phyloP scores from a whole-genome alignment of 306 rosid genomes.

The Prunus salicina region DNA sequence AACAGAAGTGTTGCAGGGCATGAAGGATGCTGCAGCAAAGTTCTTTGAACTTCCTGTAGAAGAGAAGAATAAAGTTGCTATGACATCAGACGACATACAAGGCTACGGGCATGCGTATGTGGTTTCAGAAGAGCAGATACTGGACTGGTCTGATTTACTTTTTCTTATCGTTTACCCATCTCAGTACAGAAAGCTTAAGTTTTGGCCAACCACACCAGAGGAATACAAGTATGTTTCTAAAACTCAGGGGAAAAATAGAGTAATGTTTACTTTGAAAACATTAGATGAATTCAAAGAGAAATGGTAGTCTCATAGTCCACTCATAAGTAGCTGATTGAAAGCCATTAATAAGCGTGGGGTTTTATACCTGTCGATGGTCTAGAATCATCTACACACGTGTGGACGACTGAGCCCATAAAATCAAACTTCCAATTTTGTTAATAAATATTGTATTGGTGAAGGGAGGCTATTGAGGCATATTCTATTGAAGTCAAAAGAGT shows the following conservation, averaged over 20 bases:
- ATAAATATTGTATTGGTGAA: neutral
- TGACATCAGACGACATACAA: slow-evolving; percentile 22
- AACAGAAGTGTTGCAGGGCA: slow-evolving; percentile 7
- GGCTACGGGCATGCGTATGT: slow-evolving; percentile 30
- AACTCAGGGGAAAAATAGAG: neutral
- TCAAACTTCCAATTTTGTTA: too few species aligned
- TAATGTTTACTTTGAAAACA: neutral
- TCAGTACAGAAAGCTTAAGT: slow-evolving; percentile 14
- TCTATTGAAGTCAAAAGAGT: slow-evolving; percentile 29
- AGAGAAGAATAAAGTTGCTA: slow-evolving; percentile 28
- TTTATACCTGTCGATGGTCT: too few species aligned
- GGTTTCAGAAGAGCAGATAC: slow-evolving; percentile 26
- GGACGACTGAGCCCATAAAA: too few species aligned
- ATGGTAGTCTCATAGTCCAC: too few species aligned
- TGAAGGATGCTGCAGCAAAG: slow-evolving; percentile 6
- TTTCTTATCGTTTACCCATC: slow-evolving; percentile 10
- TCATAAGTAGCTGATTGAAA: too few species aligned
- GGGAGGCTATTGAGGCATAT: slow-evolving; percentile 34
- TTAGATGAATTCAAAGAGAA: too few species aligned
- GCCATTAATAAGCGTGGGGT: too few species aligned
- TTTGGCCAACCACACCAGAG: slow-evolving; percentile 32
- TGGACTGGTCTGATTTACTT: slow-evolving; percentile 30
- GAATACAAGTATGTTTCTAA: slow-evolving; percentile 22
- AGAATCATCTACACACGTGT: too few species aligned
- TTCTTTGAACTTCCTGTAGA: slow-evolving; percentile 28